Base-by-base conservation (phyloP, 805 yeast genomes). In the Sugiyamaella qingdaonensis region DNA sequence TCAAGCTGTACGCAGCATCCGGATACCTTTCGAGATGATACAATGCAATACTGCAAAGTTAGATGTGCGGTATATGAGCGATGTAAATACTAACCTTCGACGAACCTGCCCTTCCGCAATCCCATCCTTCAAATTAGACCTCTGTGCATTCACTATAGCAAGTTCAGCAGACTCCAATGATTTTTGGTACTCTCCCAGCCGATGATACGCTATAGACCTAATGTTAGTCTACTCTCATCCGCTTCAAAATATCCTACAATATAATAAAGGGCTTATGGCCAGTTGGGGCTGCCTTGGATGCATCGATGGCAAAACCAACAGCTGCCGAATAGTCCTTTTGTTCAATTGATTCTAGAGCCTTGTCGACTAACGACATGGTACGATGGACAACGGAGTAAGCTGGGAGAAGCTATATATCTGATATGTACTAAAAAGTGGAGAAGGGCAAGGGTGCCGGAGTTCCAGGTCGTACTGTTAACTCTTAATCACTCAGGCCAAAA, bases 91-190 rank as follows among this genome's bases (percentile, higher is more conserved):
- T 41, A 19, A 56, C 59, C 66, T 70, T 24, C 73, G 55, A 7
- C 73, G 63, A 41, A 70, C 56, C 54, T 70, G 72, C 7, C 67
- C 64, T 36, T 60, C 62, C 1, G 58, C 63, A 9, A 63, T 51
- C 2, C 44, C 53, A 32, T 59, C 59, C 5, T 55, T 42, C 7
- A 47, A 37, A 2, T 61, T 61, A n/a, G 49, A 29, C 13, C 43
- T 46, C 33, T 51, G 16, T 4, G 64, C 63, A 24, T 48, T 16
- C 13, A 50, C 51, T 43, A 60, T 52, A 14, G 57, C 63, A 24
- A 24, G 21, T 41, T 61, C 64, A 2, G 63, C 57, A 19, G 48
- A 53, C 14, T 37, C 43, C 36, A 62, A 54, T 16, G 66, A 55
- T 10, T 56, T 52, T 9, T 59, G 36, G 43, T 47, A 49, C 13